Base-by-base conservation (phyloP, 2,329 filamentous ascomycete genomes). In the Aspergillus calidoustus region DNA sequence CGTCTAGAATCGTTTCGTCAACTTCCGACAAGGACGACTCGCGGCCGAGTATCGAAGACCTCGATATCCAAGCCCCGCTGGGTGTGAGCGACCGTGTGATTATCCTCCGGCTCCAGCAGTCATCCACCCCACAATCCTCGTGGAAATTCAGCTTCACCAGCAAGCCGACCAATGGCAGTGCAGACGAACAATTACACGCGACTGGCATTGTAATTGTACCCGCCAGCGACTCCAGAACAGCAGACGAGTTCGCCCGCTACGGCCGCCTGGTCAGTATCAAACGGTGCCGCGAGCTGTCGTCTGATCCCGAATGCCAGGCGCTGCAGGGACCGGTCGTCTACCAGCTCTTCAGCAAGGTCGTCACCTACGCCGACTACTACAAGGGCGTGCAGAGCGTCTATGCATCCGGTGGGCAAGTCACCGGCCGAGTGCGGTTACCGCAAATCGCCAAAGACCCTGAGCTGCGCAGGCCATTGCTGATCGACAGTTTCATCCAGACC, bases 401-500 rank as follows among this genome's bases (percentile, higher is more conserved):
- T 19, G 17, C 41, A 1, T 15, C 4, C 7, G 50, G 43, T 3
- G 2, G n/a, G 4, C 28, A 48, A 19, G 50, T 19, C 3, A 48
- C 51, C 1, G 57, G 41, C n/a, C 9, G 28, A 2, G 43, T 59
- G 9, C 9, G 15, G 6, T 19, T 59, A 22, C 50, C 43, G 3
- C 8, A n/a, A 9, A 41, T 9, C 0, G 28, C 17, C 7, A 41
- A n/a, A 19, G 17, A 30, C 8, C n/a, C 6, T 11, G n/a, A n/a
- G 28, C 4, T 23, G 3, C 5, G 43, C 1, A 19, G 25, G 2
- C 54, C 51, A 1, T 5, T 55, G 4, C 31, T 54, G 2, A 13
- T 61, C 3, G 57, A 59, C n/a, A 54, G 53, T 15, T 59, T 59
- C 57, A 34, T 59, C 23, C 57, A 59, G 41, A 41, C 41, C 3